Evolutionary conservation across 371 early-diverging fungal genomes (phyloP), one percentile per base, ranked within the genome.

Genomic region (Nematocida sp.): DNA sequence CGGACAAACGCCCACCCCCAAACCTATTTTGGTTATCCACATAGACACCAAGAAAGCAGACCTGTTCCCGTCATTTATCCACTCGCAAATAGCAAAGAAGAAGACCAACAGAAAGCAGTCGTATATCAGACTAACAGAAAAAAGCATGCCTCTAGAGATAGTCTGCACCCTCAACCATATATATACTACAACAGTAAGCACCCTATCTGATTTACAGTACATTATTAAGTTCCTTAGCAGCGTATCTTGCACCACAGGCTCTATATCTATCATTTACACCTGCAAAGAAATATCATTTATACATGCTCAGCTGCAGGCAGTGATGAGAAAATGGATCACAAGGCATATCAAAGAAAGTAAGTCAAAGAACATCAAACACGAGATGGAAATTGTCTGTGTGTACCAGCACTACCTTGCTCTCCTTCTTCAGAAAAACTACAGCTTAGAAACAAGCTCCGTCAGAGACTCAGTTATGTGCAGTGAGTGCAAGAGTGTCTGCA

Each of bases 41-140:
- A 52, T 70, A n/a, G 74, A 70, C 11, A 47, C 74, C 5, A 70
- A 70, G 31, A 70, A 70, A 47, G 43, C 38, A 19, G 74, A 70
- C 45, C 58, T 61, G 4, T 34, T 70, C 15, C 74, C 74, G 15
- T 58, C 58, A 7, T 27, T 70, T 37, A 34, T 70, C 7, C 21
- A 29, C 19, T 9, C 15, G 19, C 29, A 60, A 7, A 61, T 11
- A 2, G 31, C 41, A 38, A 70, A 70, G 47, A 70, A 70, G 35
- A 70, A 60, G 46, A 70, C 23, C 21, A 38, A 43, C 19, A 27
- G 9, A 31, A 34, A n/a, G 21, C 2, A n/a, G 11, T 23, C 35
- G 9, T n/a, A 5, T n/a, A 37, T 41, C n/a, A 31, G 46, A 34
- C 25, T 70, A 17, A 43, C 38, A 0, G 58, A 55, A 21, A 70